phyloP scores from a whole-genome alignment of 768 basidiomycete genomes.

The Macrolepiota albuminosa region DNA sequence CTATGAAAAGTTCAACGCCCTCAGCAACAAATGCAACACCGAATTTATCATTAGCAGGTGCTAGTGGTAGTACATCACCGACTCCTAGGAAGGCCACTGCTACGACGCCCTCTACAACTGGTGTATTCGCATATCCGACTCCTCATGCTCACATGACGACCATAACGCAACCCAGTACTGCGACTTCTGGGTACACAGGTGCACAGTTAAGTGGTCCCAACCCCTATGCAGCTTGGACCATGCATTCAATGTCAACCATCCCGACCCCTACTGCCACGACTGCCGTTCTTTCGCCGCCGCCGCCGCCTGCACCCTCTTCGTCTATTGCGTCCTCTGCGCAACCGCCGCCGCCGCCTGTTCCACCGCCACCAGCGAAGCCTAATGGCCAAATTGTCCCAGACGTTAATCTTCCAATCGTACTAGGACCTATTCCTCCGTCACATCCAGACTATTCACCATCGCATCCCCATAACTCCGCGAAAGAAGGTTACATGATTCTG shows the following conservation, averaged over 20 bases:
- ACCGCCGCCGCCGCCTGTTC: slow-evolving; percentile 21
- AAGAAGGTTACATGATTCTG: slow-evolving; percentile 66
- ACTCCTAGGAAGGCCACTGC: slow-evolving; percentile 18
- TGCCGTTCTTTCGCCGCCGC: slow-evolving; percentile 23
- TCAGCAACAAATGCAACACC: slow-evolving; percentile 19
- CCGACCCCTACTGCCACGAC: slow-evolving; percentile 24
- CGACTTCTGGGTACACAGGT: slow-evolving; percentile 24
- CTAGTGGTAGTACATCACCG: slow-evolving; percentile 16
- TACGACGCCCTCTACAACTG: slow-evolving; percentile 29
- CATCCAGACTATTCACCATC: slow-evolving; percentile 49
- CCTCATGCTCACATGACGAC: slow-evolving; percentile 21
- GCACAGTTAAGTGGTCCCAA: slow-evolving; percentile 25
- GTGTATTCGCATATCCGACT: slow-evolving; percentile 37
- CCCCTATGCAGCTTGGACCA: slow-evolving; percentile 36
- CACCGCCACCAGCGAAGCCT: slow-evolving; percentile 12
- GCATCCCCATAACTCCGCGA: slow-evolving; percentile 44
- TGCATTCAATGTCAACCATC: slow-evolving; percentile 21
- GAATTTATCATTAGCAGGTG: slow-evolving; percentile 17
- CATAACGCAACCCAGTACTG: slow-evolving; percentile 20
- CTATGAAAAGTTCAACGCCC: slow-evolving; percentile 34
- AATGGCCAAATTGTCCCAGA: slow-evolving; percentile 33
- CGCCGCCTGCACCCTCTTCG: slow-evolving; percentile 20
- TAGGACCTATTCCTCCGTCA: slow-evolving; percentile 66
- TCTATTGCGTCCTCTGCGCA: slow-evolving; percentile 9
- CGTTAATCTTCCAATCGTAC: slow-evolving; percentile 72